Base-by-base conservation (phyloP, 2,329 filamentous ascomycete genomes). In the Hymenoscyphus occultus region DNA sequence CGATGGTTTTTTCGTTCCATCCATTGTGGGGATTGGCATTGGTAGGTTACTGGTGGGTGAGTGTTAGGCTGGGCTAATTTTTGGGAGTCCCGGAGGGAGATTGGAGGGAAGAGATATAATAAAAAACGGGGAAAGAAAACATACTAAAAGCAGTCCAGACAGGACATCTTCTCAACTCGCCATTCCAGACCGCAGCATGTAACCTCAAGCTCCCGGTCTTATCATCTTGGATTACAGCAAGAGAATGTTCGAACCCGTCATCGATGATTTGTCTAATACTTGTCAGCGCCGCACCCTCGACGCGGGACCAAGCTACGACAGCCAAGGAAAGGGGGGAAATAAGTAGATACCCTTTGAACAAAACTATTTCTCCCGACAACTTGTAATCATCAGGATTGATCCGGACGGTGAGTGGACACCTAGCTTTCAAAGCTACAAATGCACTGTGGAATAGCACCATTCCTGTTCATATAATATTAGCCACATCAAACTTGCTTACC, bases 121-220 rank as follows among this genome's bases (percentile, higher is more conserved):
- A 48, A 5, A n/a, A 12, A n/a, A 57, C 6, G 19, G 7, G 48
- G 35, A 4, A 10, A 3, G 22, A 12, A 31, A 39, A 70, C 81
- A 32, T 77, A 87, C 85, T 77, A 70, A 89, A 89, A 2, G 86
- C 85, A 2, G 86, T 88, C 86, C 86, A 89, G 9, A 89, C 80
- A 1, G 86, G 86, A 69, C 84, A 86, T 60, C 78, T 78, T 39
- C 77, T 78, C 60, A 86, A 72, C 61, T 82, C 80, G 1, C 84
- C 85, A n/a, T 83, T 80, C 78, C 80, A 82, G 0, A 85, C 80
- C 1, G 83, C 79, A 13, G 84, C 83, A 59, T 87, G 84, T 0
- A 89, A 80, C 13, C 86, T 82, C 2, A 84, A 64, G 1, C 81
- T 81, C 10, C 77, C 75, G 1, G 81, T 83, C 31, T 78, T 75